A percentile compares a stretch with the other conserved stretches of the same genome.
phyloP scores from a whole-genome alignment of 2,329 filamentous ascomycete genomes.

The Colletotrichum orchidophilum region DNA sequence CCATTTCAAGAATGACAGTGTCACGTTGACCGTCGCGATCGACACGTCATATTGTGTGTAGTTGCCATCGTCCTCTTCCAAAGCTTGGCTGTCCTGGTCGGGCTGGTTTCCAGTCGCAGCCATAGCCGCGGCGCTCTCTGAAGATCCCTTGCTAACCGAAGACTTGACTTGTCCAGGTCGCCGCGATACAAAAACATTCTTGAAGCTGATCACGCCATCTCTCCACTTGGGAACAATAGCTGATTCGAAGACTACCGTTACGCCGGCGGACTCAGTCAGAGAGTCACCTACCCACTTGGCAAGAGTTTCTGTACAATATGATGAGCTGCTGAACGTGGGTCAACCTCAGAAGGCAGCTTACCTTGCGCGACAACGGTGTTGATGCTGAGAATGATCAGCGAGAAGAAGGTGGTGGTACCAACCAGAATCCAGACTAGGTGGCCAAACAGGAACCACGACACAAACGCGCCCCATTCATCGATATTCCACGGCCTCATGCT shows the following conservation, averaged over 20 bases:
- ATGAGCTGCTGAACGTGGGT: conserved; percentile 32
- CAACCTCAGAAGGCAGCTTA: conserved; percentile 48
- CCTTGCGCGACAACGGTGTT: conserved; percentile 97
- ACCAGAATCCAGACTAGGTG: conserved; percentile 96
- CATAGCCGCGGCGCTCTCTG: conserved; percentile 82
- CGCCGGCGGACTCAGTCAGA: conserved; percentile 89
- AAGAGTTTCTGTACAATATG: conserved; percentile 74
- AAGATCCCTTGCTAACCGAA: conserved; percentile 92
- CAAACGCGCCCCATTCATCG: conserved; percentile 95
- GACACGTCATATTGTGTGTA: conserved; percentile 98
- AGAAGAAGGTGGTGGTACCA: conserved; percentile 97
- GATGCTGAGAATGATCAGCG: conserved; percentile 86
- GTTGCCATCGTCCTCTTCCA: conserved; percentile 85
- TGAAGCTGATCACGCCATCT: conserved; percentile 94
- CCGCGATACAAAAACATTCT: conserved; percentile 94
- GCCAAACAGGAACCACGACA: conserved; percentile 92
- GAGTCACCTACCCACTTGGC: conserved; percentile 96
- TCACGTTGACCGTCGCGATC: conserved; percentile 95
- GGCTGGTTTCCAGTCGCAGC: conserved; percentile 76
- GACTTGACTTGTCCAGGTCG: conserved; percentile 84
- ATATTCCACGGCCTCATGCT: conserved; percentile 94
- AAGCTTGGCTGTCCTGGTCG: conserved; percentile 53
- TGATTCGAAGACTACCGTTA: conserved; percentile 96
- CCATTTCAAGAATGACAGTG: conserved; percentile 97
- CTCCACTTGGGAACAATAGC: conserved; percentile 97